Percentiles rank a stretch among this genome's conserved stretches.
These are phyloP conservation scores for Aspergillus thermomutatus DNA, from an alignment of 2,329 filamentous ascomycete genomes.

Conservation along the genomic window DNA sequence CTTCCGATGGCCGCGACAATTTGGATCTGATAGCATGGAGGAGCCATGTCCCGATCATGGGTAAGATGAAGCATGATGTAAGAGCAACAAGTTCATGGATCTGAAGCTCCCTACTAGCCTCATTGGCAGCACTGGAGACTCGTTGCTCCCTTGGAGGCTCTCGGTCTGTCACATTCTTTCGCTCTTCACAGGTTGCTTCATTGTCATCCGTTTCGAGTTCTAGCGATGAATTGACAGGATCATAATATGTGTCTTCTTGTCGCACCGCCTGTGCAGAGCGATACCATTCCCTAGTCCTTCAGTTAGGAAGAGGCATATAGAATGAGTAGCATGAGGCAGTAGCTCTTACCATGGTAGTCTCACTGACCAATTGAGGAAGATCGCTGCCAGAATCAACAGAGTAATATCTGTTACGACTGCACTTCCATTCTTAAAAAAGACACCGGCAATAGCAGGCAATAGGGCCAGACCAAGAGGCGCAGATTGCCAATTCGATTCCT, in stretches of 20 bases:
- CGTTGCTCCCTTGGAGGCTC: constrained; percentile 2
- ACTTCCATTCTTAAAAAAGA: constrained; percentile 81
- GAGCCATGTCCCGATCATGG: constrained; percentile 75
- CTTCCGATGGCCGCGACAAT: constrained; percentile 78
- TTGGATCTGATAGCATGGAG: constrained; percentile 77
- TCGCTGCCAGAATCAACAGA: constrained; percentile 71
- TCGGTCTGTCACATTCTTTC: constrained; percentile 2
- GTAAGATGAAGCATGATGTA: constrained; percentile 73
- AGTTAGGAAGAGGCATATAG: constrained; percentile 4
- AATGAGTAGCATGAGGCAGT: constrained; percentile 5
- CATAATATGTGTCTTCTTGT: constrained; percentile 35
- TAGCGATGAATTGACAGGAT: constrained; percentile 15
- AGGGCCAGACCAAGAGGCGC: constrained; percentile 80
- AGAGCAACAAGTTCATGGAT: constrained; percentile 73
- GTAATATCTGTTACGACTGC: constrained; percentile 81
- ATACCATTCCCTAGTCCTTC: constrained; percentile 64
- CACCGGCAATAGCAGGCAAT: constrained; percentile 77
- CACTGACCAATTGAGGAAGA: constrained; percentile 91
- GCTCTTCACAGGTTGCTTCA: constrained; percentile 7
- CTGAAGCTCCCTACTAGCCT: constrained; percentile 63
- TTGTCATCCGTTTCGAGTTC: constrained; percentile 29
- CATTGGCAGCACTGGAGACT: constrained; percentile 22
- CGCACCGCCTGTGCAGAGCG: constrained; percentile 64
- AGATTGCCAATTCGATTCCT: constrained; percentile 70
- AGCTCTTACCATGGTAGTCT: constrained; percentile 74